Evolutionary conservation across 192 early-diverging fungal species (phyloP), one percentile per base, ranked within the genome.

Genomic region (Entomortierella beljakovae): DNA sequence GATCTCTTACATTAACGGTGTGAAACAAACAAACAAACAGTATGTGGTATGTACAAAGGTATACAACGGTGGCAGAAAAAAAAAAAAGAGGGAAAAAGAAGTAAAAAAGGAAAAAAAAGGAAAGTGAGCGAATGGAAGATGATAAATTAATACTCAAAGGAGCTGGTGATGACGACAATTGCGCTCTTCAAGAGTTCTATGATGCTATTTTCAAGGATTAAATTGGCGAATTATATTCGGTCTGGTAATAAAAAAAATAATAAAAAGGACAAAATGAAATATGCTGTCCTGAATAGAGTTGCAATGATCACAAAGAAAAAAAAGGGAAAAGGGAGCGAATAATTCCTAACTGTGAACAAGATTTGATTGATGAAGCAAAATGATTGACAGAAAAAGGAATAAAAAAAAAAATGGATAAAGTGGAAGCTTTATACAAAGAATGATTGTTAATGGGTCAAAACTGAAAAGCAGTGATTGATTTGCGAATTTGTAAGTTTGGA

Each of bases 111-210:
- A 50, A 64, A 54, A 32, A 22, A 33, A 34, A 35, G 15, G 28
- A 32, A 13, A 43, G 42, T 29, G 23, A 34, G 31, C 20, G 49
- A 52, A 31, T 31, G 23, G n/a, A 15, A 51, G 46, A 52, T 48
- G 51, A 60, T 25, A 43, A 63, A 4, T 53, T 28, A 11, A 26
- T 0, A 4, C 10, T 29, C n/a, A 15, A 33, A 32, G 15, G 7
- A 46, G 46, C 7, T 10, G 23, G 28, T 22, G 54, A 18, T 61
- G 15, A 43, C 20, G 20, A 52, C 50, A 28, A 64, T 53, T 53
- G 62, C 50, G 50, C 62, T 64, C 50, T 10, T 16, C 32, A 25
- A 28, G 49, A 23, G 34, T 42, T 23, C 62, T 32, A 64, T 64
- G 55, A 58, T 68, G 65, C 65, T 68, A 58, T 68, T 48, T 20